Base-by-base conservation (phyloP, 176 grass and related monocot genomes). In the Puccinellia tenuiflora region DNA sequence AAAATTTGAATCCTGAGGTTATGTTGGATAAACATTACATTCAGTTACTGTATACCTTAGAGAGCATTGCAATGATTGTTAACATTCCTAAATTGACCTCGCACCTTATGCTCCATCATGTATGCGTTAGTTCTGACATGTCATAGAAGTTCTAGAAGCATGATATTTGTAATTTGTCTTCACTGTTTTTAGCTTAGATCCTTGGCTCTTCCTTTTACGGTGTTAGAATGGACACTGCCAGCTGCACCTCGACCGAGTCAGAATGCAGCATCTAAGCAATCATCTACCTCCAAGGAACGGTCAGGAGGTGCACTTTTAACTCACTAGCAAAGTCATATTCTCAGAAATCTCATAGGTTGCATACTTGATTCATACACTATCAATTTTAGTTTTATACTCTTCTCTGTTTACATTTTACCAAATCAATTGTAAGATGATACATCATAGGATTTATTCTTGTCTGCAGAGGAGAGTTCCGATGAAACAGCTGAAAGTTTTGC, bases 201-300 rank as follows among this genome's bases (percentile, higher is more conserved):
- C 45, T 92, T 98, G 89, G 96, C 96, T 88, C 92, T 98, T 93
- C 96, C 96, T 86, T 98, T 98, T 98, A 95, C 91, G 42, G 96
- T 98, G 38, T 87, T 98, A 70, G 96, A 98, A 84, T 98, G 96
- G 92, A 98, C 96, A 75, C 85, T 98, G 59, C 92, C 92, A 82
- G 81, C 92, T 83, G 92, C 70, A 64, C 89, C 96, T 66, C 88
- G 93, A 56, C 93, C 96, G 25, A 70, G 57, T 79, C 90, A 92
- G 84, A 96, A 87, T 79, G 84, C 85, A 51, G 56, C 88, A 86
- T 85, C 90, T 74, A 93, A 79, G 55, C 90, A 94, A 81, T 86
- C 88, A 6, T 73, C 90, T 76, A 68, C 57, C 31, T 87, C 88
- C 76, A 94, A 91, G 83, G 92, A 93, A 5, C 85, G 63, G 81